Evolutionary conservation across 2,329 filamentous ascomycete genomes (phyloP), one percentile per base, ranked within the genome.

Genomic region (Nigrograna mackinnonii): DNA sequence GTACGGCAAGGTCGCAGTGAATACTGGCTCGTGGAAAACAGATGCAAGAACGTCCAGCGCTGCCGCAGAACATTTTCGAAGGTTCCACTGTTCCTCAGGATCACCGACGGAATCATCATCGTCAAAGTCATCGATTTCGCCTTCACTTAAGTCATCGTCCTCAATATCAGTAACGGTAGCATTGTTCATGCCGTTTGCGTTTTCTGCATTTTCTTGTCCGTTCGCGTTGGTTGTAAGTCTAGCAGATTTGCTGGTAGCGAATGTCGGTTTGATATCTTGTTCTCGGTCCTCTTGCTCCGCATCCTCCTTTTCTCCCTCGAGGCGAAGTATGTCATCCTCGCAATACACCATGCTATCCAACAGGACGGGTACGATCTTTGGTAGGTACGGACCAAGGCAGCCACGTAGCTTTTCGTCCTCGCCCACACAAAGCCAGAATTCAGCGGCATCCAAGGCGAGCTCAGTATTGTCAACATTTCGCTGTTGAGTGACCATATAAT

Each of bases 341-440:
- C 87, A 89, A 67, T 97, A 99, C 2, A 97, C 84, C 92, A 99
- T 99, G 64, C 89, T 95, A 53, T 94, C 84, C 6, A 99, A 79
- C 38, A 99, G 75, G 1, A 96, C 87, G 0, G 94, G 94, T 21
- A 99, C 86, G 50, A 97, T 92, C 66, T 88, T 89, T 52, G 80
- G 71, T 42, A 97, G 81, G 62, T 89, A 89, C 0, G 91, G 91
- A 6, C 80, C 84, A 34, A 99, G 76, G 1, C 83, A 80, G 53
- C 84, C 79, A 74, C 89, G 90, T 39, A 97, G 74, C 45, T 86
- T 82, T 31, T 88, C 82, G 63, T 96, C 89, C 66, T 96, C 94
- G 46, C 91, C 91, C 16, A 95, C 85, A 28, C 90, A 90, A 33
- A 99, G 82, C 91, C 95, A 99, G 64, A 99, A 99, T 68, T 99